Percentiles rank a stretch among this genome's conserved stretches.
These are phyloP conservation scores for Mycena floridula DNA, from an alignment of 768 basidiomycete genomes.

Conservation along the genomic window DNA sequence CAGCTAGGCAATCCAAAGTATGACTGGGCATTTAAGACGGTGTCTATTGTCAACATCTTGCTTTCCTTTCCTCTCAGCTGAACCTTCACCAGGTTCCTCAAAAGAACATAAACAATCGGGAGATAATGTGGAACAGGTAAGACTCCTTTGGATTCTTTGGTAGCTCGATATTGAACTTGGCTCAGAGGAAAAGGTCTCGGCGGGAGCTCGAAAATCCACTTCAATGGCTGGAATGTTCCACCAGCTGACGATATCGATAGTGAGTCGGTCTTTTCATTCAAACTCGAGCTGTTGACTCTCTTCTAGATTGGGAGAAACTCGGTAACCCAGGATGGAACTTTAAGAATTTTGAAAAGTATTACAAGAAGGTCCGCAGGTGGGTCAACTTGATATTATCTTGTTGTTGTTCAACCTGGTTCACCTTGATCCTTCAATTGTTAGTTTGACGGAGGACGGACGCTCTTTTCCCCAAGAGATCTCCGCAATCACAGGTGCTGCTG, in stretches of 20 bases:
- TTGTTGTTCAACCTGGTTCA: background rate
- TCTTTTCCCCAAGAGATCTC: conserved; percentile 18
- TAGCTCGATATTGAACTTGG: background rate
- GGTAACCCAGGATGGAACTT: conserved; percentile 55
- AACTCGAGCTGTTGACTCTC: conserved; percentile 16
- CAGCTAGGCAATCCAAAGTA: conserved; percentile 7
- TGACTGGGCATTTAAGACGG: conserved; percentile 16
- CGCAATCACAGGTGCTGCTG: conserved; percentile 5
- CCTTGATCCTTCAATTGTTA: conserved; percentile 18
- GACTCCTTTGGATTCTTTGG: background rate
- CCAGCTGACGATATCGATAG: conserved; percentile 24
- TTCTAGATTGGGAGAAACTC: conserved; percentile 34
- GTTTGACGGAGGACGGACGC: conserved; percentile 18
- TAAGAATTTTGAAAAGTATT: conserved; percentile 32
- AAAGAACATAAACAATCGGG: background rate
- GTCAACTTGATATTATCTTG: conserved; percentile 8
- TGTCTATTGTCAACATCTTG: background rate
- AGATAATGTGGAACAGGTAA: background rate
- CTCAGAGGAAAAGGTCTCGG: conserved; percentile 15
- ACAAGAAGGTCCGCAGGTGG: conserved; percentile 31
- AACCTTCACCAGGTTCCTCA: background rate
- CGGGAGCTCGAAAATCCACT: conserved; percentile 41
- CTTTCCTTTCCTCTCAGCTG: background rate
- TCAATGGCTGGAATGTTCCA: conserved; percentile 24
- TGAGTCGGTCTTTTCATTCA: conserved; percentile 1